A percentile compares a stretch with the other conserved stretches of the same genome.
Evolutionary conservation across 176 grass and related monocot species (phyloP).

Genomic region (Avena atlantica): DNA sequence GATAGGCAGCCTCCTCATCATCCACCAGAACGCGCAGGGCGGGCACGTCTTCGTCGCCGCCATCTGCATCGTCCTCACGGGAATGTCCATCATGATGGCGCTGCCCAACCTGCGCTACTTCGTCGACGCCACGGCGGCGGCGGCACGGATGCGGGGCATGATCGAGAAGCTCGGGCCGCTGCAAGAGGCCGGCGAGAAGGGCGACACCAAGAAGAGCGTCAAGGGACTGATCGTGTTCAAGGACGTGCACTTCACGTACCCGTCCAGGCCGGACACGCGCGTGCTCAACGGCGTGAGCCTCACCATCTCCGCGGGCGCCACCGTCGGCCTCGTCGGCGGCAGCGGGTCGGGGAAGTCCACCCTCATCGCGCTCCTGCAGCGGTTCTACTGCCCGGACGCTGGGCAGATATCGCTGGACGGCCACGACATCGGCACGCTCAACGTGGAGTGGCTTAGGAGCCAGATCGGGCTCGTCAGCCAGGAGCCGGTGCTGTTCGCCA

Average conservation of each 20-base stretch:
- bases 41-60: conserved; percentile 65
- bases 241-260: conserved; percentile 59
- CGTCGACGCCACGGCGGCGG: conserved; percentile 40
- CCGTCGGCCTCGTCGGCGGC: conserved; percentile 57
- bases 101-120: conserved; percentile 57
- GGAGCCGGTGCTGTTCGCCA: conserved; percentile 61
- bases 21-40: conserved; percentile 51
- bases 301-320: conserved; percentile 41
- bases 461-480: conserved; percentile 73
- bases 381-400: conserved; percentile 52
- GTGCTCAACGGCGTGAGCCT: conserved; percentile 59
- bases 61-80: conserved; percentile 59
- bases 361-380: conserved; percentile 60
- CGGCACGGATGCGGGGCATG: conserved; percentile 37
- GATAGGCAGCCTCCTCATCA: conserved; percentile 57
- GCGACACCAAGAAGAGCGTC: conserved; percentile 12
- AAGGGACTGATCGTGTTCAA: conserved; percentile 48
- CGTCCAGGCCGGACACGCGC: conserved; percentile 50
- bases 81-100: conserved; percentile 55
- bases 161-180: conserved; percentile 41
- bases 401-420: conserved; percentile 60
- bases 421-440: conserved; percentile 43
- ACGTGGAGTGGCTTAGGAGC: conserved; percentile 54
- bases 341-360: conserved; percentile 69
- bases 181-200: conserved; percentile 41